Percentiles rank a stretch among this genome's conserved stretches.
Conservation (phyloP, 768 basidiomycete species). For the Boletus reticulatus region DNA sequence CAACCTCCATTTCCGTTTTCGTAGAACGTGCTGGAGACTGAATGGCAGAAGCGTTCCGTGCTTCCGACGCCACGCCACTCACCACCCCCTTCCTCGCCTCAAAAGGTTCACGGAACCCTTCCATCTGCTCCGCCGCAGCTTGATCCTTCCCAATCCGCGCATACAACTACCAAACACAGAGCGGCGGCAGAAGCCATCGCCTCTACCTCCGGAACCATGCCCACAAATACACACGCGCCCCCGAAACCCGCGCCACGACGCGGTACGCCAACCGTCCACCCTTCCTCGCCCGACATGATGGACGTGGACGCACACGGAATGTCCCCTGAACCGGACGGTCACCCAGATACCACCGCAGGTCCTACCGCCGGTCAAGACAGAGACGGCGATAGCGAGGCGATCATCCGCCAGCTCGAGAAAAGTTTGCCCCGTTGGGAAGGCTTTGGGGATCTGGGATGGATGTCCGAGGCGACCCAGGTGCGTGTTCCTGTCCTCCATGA, state of each 20-base stretch:
- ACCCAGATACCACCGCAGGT: constrained; percentile 31
- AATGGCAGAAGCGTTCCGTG: constrained; percentile 67
- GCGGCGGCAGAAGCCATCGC: constrained; percentile 22
- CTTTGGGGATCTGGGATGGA: constrained; percentile 67
- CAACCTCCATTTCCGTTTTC: constrained; percentile 12
- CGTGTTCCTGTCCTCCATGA: constrained; percentile 28
- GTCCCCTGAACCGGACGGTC: constrained; percentile 47
- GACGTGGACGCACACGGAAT: constrained; percentile 57
- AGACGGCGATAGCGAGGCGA: constrained; percentile 69
- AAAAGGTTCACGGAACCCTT: constrained; percentile 36
- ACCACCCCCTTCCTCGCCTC: constrained; percentile 58
- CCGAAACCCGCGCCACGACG: constrained; percentile 31
- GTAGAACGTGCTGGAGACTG: constrained; percentile 60
- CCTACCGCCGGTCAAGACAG: constrained; percentile 40
- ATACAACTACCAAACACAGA: constrained; percentile 22
- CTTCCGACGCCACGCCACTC: constrained; percentile 59
- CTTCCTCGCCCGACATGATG: constrained; percentile 48
- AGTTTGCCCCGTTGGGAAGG: constrained; percentile 72
- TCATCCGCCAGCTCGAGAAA: constrained; percentile 73
- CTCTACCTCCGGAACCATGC: constrained; percentile 19
- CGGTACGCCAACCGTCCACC: constrained; percentile 37
- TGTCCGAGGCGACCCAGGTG: constrained; percentile 53
- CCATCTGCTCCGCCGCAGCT: constrained; percentile 29
- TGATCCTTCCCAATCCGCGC: constrained; percentile 22
- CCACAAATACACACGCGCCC: constrained; percentile 26